Percentiles rank a stretch among this genome's conserved stretches.
These are phyloP conservation scores for Talaromyces ruber DNA, from an alignment of 495 filamentous ascomycete genomes.

Conservation along the genomic window DNA sequence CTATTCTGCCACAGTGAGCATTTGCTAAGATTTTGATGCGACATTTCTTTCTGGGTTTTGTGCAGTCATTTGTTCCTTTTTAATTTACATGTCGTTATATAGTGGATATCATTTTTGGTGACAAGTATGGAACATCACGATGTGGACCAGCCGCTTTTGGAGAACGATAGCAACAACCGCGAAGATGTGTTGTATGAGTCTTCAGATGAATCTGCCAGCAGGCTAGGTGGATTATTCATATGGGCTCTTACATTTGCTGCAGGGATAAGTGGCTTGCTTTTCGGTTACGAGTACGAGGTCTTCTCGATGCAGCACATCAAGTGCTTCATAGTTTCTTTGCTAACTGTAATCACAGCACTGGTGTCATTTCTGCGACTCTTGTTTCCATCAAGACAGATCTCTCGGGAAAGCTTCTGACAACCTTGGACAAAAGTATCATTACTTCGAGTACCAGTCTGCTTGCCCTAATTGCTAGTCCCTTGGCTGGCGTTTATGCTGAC, in stretches of 20 bases:
- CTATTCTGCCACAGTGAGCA: not conserved
- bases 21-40: not conserved
- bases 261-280: conserved; percentile 77
- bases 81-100: not conserved
- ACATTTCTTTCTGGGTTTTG: not conserved
- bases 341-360: conserved; percentile 53
- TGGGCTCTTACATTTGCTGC: conserved; percentile 75
- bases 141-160: conserved; percentile 5
- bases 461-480: conserved; percentile 68
- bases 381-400: conserved; percentile 71
- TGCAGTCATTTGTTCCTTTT: not conserved
- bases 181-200: conserved; percentile 9
- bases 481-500: conserved; percentile 71
- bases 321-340: conserved; percentile 1
- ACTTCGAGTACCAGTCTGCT: conserved; percentile 75
- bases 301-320: not conserved
- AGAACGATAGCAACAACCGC: conserved; percentile 6
- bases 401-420: conserved; percentile 56
- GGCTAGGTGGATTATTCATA: conserved; percentile 40
- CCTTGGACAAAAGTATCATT: conserved; percentile 74
- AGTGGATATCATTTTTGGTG: not conserved
- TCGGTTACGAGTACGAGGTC: conserved; percentile 63
- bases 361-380: conserved; percentile 82
- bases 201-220: conserved; percentile 6
- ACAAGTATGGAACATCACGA: not conserved